Conservation (phyloP, 176 grass and related monocot species). For the Raddia distichophylla region DNA sequence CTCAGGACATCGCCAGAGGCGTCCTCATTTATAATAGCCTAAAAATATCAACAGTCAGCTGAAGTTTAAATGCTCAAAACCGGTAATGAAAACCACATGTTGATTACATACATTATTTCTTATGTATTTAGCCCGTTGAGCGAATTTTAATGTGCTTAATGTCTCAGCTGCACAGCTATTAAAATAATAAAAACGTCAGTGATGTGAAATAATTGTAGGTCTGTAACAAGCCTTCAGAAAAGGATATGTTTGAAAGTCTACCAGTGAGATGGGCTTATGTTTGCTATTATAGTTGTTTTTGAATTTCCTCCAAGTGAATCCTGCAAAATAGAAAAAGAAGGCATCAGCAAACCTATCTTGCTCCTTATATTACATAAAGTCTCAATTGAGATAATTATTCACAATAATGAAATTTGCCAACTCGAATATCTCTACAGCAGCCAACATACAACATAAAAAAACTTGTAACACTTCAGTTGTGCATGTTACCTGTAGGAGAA, state of each 20-base stretch:
- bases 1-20: constrained; percentile 91
- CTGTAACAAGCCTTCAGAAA: not conserved
- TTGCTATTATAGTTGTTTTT: constrained; percentile 98
- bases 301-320: constrained; percentile 97
- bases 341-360: constrained; percentile 9
- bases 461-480: not conserved
- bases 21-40: constrained; percentile 98
- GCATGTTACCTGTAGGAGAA: constrained; percentile 91
- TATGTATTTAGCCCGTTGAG: constrained; percentile 94
- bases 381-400: not conserved
- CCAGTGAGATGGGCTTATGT: constrained; percentile 97
- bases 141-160: constrained; percentile 95
- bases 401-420: constrained; percentile 16
- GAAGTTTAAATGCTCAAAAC: constrained; percentile 17
- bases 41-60: constrained; percentile 33
- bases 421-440: constrained; percentile 1
- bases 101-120: constrained; percentile 80
- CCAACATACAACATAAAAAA: constrained; percentile 17
- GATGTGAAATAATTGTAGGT: not conserved
- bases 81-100: not conserved
- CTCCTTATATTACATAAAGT: not conserved
- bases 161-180: constrained; percentile 88
- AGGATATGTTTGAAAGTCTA: constrained; percentile 38
- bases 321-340: constrained; percentile 52
- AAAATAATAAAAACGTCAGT: constrained; percentile 39